Percentiles rank a stretch among this genome's conserved stretches.
phyloP scores from a whole-genome alignment of 345 rosid species.

The Acer negundo region DNA sequence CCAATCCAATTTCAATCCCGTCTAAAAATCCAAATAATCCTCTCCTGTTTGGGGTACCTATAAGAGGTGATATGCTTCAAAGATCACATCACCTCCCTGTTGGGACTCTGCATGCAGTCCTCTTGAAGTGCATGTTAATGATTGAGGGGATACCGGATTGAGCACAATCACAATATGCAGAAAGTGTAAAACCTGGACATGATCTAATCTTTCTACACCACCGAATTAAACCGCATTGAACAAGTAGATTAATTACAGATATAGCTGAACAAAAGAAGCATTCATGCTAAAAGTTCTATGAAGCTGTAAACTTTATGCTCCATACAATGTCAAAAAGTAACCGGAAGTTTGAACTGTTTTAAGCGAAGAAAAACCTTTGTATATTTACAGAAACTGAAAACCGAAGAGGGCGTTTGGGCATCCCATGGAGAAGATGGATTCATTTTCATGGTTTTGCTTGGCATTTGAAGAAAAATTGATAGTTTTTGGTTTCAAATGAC shows the following conservation, averaged over 20 bases:
- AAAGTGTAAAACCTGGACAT: background rate
- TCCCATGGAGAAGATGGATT: conserved; percentile 22
- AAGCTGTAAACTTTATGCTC: background rate
- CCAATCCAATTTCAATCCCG: background rate
- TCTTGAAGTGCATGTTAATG: background rate
- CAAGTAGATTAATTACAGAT: background rate
- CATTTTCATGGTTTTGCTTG: conserved; percentile 25
- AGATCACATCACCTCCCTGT: background rate
- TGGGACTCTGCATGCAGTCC: background rate
- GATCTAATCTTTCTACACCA: background rate
- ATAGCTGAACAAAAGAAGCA: background rate
- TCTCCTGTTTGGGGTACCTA: too few relatives aligned
- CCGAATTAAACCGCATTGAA: background rate
- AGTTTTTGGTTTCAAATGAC: conserved; percentile 28
- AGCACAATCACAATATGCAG: background rate
- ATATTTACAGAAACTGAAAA: conserved; percentile 13
- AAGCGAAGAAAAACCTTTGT: background rate
- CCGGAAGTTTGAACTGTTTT: background rate
- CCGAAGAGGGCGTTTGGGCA: conserved; percentile 2
- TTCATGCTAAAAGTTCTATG: conserved; percentile 7
- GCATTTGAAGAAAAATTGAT: conserved; percentile 19
- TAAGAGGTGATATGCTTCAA: background rate
- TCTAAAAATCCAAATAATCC: background rate
- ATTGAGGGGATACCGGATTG: background rate
- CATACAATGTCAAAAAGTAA: background rate